A percentile compares a stretch with the other conserved stretches of the same genome.
Evolutionary conservation across 1,139 yeast genomes (phyloP).

Genomic region (Debaryomyces psychrophilus): DNA sequence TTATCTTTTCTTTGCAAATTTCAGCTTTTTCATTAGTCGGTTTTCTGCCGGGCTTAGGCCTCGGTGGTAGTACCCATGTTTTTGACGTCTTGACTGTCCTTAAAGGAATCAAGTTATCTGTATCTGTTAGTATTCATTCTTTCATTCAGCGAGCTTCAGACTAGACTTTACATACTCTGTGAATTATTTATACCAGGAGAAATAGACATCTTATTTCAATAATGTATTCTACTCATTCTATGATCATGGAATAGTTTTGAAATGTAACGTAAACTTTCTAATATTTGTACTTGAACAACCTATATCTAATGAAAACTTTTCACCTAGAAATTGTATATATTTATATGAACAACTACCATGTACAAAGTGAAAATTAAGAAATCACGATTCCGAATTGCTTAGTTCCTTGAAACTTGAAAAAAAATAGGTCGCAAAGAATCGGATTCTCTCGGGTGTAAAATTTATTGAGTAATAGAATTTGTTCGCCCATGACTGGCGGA

Average conservation of each 20-base stretch:
- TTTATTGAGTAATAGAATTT: conserved; percentile 8
- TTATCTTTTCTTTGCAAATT: conserved; percentile 12
- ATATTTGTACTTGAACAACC: neutral
- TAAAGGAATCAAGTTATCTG: conserved; percentile 10
- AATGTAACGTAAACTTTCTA: neutral
- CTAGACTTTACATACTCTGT: conserved; percentile 7
- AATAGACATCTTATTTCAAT: conserved; percentile 7
- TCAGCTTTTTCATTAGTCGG: conserved; percentile 42
- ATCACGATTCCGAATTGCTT: conserved; percentile 5
- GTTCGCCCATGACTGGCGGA: conserved; percentile 3
- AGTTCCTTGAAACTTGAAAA: conserved; percentile 4
- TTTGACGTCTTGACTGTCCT: conserved; percentile 55
- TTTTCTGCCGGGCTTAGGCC: conserved; percentile 89
- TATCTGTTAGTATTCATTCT: conserved; percentile 9
- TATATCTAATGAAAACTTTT: conserved; percentile 1
- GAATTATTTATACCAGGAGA: conserved; percentile 8
- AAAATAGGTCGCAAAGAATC: conserved; percentile 8
- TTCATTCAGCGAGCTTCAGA: neutral
- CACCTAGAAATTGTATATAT: neutral
- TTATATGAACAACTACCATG: conserved; percentile 1
- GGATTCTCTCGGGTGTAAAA: conserved; percentile 9
- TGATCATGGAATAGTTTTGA: neutral
- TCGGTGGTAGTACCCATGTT: conserved; percentile 89
- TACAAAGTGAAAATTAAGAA: conserved; percentile 1
- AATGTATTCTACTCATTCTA: conserved; percentile 4